These are phyloP conservation scores for Zygoascus bituminiphila DNA, from an alignment of 805 yeast species.

Conservation along the genomic window DNA sequence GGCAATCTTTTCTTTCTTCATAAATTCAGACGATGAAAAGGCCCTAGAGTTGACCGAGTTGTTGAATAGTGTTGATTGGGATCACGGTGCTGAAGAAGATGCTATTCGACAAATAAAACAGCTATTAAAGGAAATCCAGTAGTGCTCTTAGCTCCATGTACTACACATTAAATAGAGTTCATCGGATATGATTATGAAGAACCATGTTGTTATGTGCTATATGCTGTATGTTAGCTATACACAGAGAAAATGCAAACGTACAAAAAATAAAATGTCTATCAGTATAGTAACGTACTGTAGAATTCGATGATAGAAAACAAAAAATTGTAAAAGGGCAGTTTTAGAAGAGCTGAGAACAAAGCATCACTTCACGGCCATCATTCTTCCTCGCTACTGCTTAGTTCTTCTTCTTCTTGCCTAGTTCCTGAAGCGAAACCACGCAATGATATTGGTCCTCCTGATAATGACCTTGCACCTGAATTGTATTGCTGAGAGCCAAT, in stretches of 20 bases:
- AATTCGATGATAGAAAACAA: background rate
- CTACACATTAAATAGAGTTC: too few relatives aligned
- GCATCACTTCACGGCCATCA: too few relatives aligned
- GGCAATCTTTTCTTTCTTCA: conserved; percentile 32
- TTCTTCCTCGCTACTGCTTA: conserved; percentile 20
- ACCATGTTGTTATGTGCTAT: too few relatives aligned
- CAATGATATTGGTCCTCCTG: conserved; percentile 15
- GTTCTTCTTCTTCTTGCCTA: conserved; percentile 16
- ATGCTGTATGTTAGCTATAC: background rate
- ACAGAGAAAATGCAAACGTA: background rate
- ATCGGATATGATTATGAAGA: too few relatives aligned
- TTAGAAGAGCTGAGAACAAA: too few relatives aligned
- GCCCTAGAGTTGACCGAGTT: background rate
- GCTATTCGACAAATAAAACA: background rate
- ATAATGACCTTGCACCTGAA: conserved; percentile 1
- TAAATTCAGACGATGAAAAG: background rate
- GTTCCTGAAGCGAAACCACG: conserved; percentile 14
- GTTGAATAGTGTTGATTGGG: conserved; percentile 7
- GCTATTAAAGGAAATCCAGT: background rate
- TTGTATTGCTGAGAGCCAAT: background rate
- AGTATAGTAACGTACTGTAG: too few relatives aligned
- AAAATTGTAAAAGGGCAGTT: too few relatives aligned
- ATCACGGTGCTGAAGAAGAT: background rate
- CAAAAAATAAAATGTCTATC: background rate
- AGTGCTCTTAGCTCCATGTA: background rate